These are phyloP conservation scores for Nicotiana benthamiana DNA, from an alignment of 257 asterid species.

Conservation along the genomic window DNA sequence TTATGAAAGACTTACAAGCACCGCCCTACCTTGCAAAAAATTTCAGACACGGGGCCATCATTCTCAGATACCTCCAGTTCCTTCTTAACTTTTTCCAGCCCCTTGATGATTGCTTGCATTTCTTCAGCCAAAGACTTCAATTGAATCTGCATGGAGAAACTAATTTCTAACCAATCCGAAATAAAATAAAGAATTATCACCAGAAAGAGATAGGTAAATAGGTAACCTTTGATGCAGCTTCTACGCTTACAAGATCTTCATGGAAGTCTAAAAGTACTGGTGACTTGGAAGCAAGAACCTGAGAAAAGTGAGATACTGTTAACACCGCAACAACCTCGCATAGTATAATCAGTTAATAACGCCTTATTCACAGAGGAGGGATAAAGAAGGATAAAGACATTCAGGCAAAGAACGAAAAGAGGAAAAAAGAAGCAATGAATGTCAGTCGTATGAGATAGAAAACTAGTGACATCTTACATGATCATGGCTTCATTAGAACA, in stretches of 20 bases:
- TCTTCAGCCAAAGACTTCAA: conserved; percentile 95
- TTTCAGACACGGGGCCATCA: conserved; percentile 94
- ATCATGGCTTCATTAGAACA: not conserved
- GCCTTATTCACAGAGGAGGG: not conserved
- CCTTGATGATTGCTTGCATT: conserved; percentile 98
- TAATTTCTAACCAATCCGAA: not conserved
- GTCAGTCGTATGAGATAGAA: not conserved
- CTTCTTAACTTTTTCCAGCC: conserved; percentile 89
- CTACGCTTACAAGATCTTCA: conserved; percentile 71
- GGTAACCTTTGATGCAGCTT: conserved; percentile 79
- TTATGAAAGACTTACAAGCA: conserved; percentile 8
- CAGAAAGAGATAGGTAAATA: not conserved
- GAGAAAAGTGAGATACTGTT: conserved; percentile 17
- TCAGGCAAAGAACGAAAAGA: not conserved
- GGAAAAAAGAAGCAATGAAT: not conserved
- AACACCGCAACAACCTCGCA: not conserved
- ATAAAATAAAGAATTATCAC: not conserved
- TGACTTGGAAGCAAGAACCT: conserved; percentile 78
- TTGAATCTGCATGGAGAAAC: conserved; percentile 59
- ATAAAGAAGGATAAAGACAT: not conserved
- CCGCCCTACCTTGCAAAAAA: conserved; percentile 64
- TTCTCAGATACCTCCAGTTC: conserved; percentile 77
- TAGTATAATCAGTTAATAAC: not conserved
- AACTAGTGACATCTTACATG: not conserved
- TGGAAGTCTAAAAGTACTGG: conserved; percentile 74